Percentiles rank a stretch among this genome's conserved stretches.
phyloP scores from a whole-genome alignment of 371 early-diverging fungal species.

The Encephalitozoon romaleae region DNA sequence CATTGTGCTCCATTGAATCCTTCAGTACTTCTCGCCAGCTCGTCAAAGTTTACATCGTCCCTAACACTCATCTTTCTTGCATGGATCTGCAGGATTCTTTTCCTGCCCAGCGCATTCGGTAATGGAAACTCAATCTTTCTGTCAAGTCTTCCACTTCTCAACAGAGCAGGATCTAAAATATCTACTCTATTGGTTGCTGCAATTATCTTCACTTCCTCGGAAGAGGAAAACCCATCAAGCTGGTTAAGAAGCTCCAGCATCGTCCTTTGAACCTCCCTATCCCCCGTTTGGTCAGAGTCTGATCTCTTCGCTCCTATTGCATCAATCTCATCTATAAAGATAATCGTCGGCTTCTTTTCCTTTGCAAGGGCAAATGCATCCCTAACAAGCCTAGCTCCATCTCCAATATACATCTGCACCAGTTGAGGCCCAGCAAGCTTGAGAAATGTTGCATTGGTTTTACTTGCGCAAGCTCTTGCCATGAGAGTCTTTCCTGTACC shows the following conservation, averaged over 20 bases:
- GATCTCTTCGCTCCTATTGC: slow-evolving; percentile 98
- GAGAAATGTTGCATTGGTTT: slow-evolving; percentile 84
- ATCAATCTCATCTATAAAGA: slow-evolving; percentile 99
- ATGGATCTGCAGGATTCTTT: slow-evolving; percentile 95
- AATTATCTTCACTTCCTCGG: slow-evolving; percentile 94
- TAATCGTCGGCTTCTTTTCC: slow-evolving; percentile 95
- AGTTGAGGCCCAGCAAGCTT: slow-evolving; percentile 93
- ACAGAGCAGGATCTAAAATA: slow-evolving; percentile 95
- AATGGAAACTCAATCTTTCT: slow-evolving; percentile 98
- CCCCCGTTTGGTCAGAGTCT: slow-evolving; percentile 90
- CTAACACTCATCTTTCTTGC: slow-evolving; percentile 94
- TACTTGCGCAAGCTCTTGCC: slow-evolving; percentile 92
- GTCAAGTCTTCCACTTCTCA: slow-evolving; percentile 96
- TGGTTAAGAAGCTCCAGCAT: slow-evolving; percentile 98
- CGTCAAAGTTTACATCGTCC: slow-evolving; percentile 92
- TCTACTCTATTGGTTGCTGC: slow-evolving; percentile 99
- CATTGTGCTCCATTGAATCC: slow-evolving; percentile 99
- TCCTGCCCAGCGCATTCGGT: slow-evolving; percentile 93
- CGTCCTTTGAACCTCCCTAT: slow-evolving; percentile 98
- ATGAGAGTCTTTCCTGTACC: slow-evolving; percentile 80
- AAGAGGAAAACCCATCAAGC: slow-evolving; percentile 91
- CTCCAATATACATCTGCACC: slow-evolving; percentile 99
- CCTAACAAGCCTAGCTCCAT: slow-evolving; percentile 92
- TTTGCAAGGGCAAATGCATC: slow-evolving; percentile 95
- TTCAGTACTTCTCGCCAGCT: slow-evolving; percentile 88